Percentiles rank a stretch among this genome's conserved stretches.
These are phyloP conservation scores for Pharnaceum exiguum DNA, from an alignment of 148 eudicot species.

Conservation along the genomic window DNA sequence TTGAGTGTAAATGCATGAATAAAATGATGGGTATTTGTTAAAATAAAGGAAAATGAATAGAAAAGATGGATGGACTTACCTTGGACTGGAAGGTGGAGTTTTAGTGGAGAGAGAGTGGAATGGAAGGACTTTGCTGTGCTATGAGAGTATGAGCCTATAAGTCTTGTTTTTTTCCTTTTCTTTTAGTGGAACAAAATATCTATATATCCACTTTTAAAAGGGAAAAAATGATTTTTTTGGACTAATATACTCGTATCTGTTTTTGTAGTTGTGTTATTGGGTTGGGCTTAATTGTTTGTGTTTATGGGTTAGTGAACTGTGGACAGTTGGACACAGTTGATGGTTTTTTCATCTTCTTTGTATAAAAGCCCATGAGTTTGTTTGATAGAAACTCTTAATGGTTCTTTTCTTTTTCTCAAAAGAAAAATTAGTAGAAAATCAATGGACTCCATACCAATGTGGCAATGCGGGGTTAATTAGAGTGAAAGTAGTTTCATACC, in stretches of 20 bases:
- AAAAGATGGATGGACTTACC: constrained; percentile 32
- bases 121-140: constrained; percentile 1
- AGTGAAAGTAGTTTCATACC: no score
- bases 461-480: no score
- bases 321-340: no score
- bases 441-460: no score
- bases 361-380: no score
- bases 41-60: constrained; percentile 6
- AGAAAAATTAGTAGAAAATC: no score
- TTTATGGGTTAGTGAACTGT: no score
- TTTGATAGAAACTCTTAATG: no score
- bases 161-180: not conserved
- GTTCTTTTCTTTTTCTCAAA: no score
- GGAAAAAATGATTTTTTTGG: not conserved
- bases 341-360: no score
- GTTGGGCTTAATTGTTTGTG: not conserved
- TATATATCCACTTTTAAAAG: not conserved
- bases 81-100: constrained; percentile 35
- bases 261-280: constrained; percentile 1
- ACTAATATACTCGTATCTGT: not conserved
- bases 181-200: not conserved
- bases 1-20: not conserved
- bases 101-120: constrained; percentile 1
- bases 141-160: no score
- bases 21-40: not conserved